phyloP scores from a whole-genome alignment of 2,329 filamentous ascomycete species.

The Chalara sp. region DNA sequence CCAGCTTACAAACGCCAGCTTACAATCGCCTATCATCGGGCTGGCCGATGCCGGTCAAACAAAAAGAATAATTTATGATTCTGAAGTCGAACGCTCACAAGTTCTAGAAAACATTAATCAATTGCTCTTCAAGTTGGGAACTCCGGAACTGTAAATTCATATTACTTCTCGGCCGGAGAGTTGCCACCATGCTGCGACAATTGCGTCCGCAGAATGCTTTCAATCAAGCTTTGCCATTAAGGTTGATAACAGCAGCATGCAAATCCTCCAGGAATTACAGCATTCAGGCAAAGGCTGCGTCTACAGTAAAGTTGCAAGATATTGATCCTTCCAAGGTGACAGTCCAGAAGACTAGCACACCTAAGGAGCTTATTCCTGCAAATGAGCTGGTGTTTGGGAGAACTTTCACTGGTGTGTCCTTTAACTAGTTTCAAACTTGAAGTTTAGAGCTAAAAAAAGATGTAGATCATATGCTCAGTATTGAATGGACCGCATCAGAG shows the following conservation, averaged over 20 bases:
- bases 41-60: too few species aligned
- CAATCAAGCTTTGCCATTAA: constrained; percentile 23
- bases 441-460: constrained; percentile 1
- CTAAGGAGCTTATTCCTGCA: constrained; percentile 66
- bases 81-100: too few species aligned
- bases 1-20: too few species aligned
- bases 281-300: constrained; percentile 32
- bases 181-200: constrained; percentile 39
- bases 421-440: background rate
- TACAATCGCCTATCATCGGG: too few species aligned
- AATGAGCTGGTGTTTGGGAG: constrained; percentile 85
- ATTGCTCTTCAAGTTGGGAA: too few species aligned
- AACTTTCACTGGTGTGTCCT: constrained; percentile 71
- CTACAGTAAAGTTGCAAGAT: constrained; percentile 45
- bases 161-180: background rate
- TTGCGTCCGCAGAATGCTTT: constrained; percentile 35
- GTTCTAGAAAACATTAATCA: too few species aligned
- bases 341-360: constrained; percentile 67
- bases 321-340: constrained; percentile 74
- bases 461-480: constrained; percentile 92
- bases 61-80: too few species aligned
- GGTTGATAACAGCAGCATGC: constrained; percentile 24
- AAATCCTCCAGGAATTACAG: constrained; percentile 39
- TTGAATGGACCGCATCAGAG: constrained; percentile 82
- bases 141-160: too few species aligned